Evolutionary conservation across 805 yeast genomes (phyloP).

Genomic region (Teunomyces funiuensis): DNA sequence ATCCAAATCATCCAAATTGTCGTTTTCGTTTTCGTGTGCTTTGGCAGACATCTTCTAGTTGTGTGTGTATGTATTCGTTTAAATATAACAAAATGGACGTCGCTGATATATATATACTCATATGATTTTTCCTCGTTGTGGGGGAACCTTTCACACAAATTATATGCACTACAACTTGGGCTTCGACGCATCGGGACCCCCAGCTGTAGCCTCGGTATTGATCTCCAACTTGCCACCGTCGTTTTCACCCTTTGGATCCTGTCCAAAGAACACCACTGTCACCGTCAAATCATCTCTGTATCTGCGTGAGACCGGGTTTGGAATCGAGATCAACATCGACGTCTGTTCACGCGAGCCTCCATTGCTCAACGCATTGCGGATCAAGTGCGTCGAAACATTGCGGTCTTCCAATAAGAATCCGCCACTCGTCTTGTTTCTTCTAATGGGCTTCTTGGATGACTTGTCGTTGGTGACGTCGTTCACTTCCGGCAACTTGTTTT

Average conservation of each 20-base stretch:
- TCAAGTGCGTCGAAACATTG: conserved; percentile 89
- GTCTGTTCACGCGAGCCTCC: conserved; percentile 90
- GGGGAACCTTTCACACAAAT: neutral
- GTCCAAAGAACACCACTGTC: conserved; percentile 91
- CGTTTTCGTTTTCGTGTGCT: conserved; percentile 26
- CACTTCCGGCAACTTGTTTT: conserved; percentile 60
- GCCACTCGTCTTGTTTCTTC: conserved; percentile 44
- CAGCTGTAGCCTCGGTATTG: conserved; percentile 57
- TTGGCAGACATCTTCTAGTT: neutral
- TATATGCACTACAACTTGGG: conserved; percentile 42
- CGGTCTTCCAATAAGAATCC: conserved; percentile 72
- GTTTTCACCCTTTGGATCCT: conserved; percentile 41
- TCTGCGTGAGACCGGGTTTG: conserved; percentile 85
- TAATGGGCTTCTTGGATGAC: conserved; percentile 71
- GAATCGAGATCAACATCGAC: conserved; percentile 84
- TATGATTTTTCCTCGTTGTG: neutral
- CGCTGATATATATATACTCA: too few relatives aligned
- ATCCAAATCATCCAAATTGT: conserved; percentile 73
- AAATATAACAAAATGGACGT: neutral
- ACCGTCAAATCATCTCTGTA: conserved; percentile 96
- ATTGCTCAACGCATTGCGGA: conserved; percentile 84
- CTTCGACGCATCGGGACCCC: conserved; percentile 47
- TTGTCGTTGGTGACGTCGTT: conserved; percentile 59
- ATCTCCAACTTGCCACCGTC: conserved; percentile 53
- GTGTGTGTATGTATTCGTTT: neutral